phyloP scores from a whole-genome alignment of 2,329 filamentous ascomycete species.

The Leptographium radiaticola region DNA sequence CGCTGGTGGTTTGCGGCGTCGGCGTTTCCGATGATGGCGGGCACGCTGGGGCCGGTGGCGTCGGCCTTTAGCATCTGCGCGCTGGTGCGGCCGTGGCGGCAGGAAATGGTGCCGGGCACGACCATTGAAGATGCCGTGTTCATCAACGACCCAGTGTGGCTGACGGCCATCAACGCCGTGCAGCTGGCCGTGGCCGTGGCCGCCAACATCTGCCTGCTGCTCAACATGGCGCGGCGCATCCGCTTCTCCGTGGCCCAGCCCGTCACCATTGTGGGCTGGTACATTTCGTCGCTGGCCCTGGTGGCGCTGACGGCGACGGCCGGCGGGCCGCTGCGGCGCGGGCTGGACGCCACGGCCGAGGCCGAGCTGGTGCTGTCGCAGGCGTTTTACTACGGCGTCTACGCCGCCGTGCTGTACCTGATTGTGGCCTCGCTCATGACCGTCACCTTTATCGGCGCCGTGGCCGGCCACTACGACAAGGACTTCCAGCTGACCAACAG shows the following conservation, averaged over 20 bases:
- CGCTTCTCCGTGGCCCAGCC: slow-evolving; percentile 75
- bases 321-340: slow-evolving; percentile 35
- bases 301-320: slow-evolving; percentile 54
- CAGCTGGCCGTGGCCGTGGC: slow-evolving; percentile 64
- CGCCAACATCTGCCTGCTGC: slow-evolving; percentile 69
- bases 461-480: slow-evolving; percentile 54
- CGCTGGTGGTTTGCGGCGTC: slow-evolving; percentile 53
- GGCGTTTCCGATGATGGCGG: slow-evolving; percentile 65
- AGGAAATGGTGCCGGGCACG: slow-evolving; percentile 34
- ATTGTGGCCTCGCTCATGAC: slow-evolving; percentile 64
- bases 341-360: slow-evolving; percentile 14
- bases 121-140: slow-evolving; percentile 35
- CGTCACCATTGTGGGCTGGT: slow-evolving; percentile 72
- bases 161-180: slow-evolving; percentile 61
- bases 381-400: slow-evolving; percentile 77
- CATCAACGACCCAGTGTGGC: slow-evolving; percentile 59
- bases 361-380: slow-evolving; percentile 56
- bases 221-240: slow-evolving; percentile 74
- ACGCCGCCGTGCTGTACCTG: slow-evolving; percentile 68
- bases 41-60: slow-evolving; percentile 72
- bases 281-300: slow-evolving; percentile 50
- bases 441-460: slow-evolving; percentile 68
- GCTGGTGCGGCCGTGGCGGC: slow-evolving; percentile 68
- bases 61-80: slow-evolving; percentile 82
- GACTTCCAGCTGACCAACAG: slow-evolving; percentile 67